Evolutionary conservation across 768 basidiomycete genomes (phyloP), one percentile per base, ranked within the genome.

Genomic region (Lactarius evosmus): DNA sequence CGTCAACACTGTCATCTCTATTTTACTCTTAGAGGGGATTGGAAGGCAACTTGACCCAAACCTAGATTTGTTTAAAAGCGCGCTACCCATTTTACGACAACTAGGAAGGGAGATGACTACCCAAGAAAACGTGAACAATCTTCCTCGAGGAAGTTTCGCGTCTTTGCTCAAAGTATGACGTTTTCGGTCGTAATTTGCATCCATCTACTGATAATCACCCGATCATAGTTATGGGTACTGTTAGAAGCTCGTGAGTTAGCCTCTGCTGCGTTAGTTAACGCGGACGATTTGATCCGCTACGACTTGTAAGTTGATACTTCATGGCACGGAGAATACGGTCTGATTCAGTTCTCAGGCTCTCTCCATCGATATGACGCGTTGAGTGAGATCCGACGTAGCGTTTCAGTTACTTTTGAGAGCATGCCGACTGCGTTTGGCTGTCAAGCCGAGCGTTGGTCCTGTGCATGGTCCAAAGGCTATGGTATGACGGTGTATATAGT

Each of bases 1-100:
- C 72, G 87, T 98, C 72, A 99, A 99, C 75, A 98, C 97, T 0
- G 94, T 99, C 64, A 89, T 99, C 63, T 92, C 91, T 11, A 93
- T 98, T 61, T 76, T 99, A 59, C 74, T 99, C 44, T 78, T 99
- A 59, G 97, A 99, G 75, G 97, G 97, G 1, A 98, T 99, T 69
- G 97, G 97, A 25, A 78, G 96, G 63, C 94, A 90, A 77, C 74
- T 99, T 67, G 95, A 99, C 75, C 95, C 97, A 1, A 80, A 82
- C 14, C 76, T 98, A 75, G 97, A 99, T 76, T 74, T 99, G 63
- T 98, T 99, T 81, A 94, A 95, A 72, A 93, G 91, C 76, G 91
- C 96, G 25, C 73, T 98, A 70, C 97, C 97, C 17, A 98, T 98
- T 69, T 74, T 99, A 71, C 78, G 97, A 69, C 89, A 96, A 74